Evolutionary conservation across 495 filamentous ascomycete genomes (phyloP).

Genomic region (Aspergillus mulundensis): DNA sequence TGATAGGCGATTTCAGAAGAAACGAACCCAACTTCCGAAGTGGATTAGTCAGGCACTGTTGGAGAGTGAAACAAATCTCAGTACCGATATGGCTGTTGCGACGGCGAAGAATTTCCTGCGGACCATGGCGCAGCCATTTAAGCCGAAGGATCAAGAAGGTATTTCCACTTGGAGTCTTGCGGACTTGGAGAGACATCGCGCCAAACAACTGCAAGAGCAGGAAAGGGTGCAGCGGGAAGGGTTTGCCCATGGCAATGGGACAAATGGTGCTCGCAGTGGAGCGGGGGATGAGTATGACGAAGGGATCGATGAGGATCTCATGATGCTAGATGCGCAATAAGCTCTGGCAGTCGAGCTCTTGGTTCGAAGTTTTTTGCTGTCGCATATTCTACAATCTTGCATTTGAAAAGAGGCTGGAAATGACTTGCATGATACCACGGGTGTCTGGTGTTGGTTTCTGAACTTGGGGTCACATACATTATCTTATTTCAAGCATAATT

Average conservation of each 20-base stretch:
- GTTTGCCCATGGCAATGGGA: constrained; percentile 23
- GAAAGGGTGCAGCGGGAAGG: constrained; percentile 47
- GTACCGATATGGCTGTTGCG: constrained; percentile 92
- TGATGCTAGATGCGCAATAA: constrained; percentile 60
- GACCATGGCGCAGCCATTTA: constrained; percentile 88
- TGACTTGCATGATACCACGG: constrained; percentile 20
- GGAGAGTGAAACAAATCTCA: constrained; percentile 80
- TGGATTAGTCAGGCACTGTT: constrained; percentile 92
- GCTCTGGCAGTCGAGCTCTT: too few species aligned
- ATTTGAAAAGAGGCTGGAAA: constrained; percentile 3
- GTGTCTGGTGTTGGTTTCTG: constrained; percentile 11
- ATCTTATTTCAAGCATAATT: neutral
- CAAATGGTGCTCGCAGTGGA: constrained; percentile 22
- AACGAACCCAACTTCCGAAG: constrained; percentile 84
- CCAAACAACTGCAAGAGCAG: constrained; percentile 68
- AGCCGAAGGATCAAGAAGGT: constrained; percentile 76
- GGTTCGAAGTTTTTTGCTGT: neutral
- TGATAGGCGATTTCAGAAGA: constrained; percentile 85
- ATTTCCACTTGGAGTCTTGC: constrained; percentile 84
- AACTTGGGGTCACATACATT: neutral
- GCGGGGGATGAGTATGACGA: constrained; percentile 54
- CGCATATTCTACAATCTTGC: neutral
- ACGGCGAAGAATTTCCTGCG: constrained; percentile 83
- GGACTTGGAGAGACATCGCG: constrained; percentile 65
- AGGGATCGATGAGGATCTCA: constrained; percentile 54